phyloP scores from a whole-genome alignment of 1,284 basidiomycete genomes.

The Entoloma clypeatum region DNA sequence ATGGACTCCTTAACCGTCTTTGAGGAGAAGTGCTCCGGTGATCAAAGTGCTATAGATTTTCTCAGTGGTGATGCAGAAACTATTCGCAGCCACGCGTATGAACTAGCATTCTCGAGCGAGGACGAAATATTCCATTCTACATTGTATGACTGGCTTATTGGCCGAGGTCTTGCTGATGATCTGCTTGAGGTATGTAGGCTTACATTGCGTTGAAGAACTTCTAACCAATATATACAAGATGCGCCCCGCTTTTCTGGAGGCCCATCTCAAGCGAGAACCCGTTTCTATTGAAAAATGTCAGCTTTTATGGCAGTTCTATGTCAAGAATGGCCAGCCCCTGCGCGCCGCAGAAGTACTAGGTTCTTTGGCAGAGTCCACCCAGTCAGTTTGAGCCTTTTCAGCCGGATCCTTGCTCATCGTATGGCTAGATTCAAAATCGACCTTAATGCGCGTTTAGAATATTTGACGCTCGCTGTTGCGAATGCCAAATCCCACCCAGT shows the following conservation, averaged over 20 bases:
- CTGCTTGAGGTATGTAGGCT: slow-evolving; percentile 73
- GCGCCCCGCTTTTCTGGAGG: slow-evolving; percentile 82
- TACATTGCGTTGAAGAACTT: slow-evolving; percentile 3
- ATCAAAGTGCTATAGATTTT: slow-evolving; percentile 21
- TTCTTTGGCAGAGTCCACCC: slow-evolving; percentile 82
- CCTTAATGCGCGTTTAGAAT: slow-evolving; percentile 77
- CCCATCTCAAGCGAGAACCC: slow-evolving; percentile 83
- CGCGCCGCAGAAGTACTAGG: slow-evolving; percentile 86
- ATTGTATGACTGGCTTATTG: slow-evolving; percentile 92
- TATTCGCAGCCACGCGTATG: slow-evolving; percentile 71
- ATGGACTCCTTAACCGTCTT: slow-evolving; percentile 80
- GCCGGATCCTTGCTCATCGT: slow-evolving; percentile 1
- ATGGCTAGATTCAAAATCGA: slow-evolving; percentile 58
- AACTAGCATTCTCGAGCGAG: slow-evolving; percentile 77
- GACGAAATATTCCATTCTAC: slow-evolving; percentile 95
- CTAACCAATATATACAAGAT: slow-evolving; percentile 45
- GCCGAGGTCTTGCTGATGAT: slow-evolving; percentile 78
- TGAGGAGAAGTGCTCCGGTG: slow-evolving; percentile 55
- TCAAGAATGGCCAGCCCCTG: slow-evolving; percentile 82
- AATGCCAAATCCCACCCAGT: slow-evolving; percentile 94
- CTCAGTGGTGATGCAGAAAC: slow-evolving; percentile 55
- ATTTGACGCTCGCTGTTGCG: slow-evolving; percentile 88
- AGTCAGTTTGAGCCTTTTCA: slow-evolving; percentile 47
- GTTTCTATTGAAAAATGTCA: slow-evolving; percentile 80
- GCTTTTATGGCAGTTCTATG: slow-evolving; percentile 95